Evolutionary conservation across 2,329 filamentous ascomycete genomes (phyloP).

Genomic region (Zymoseptoria brevis): DNA sequence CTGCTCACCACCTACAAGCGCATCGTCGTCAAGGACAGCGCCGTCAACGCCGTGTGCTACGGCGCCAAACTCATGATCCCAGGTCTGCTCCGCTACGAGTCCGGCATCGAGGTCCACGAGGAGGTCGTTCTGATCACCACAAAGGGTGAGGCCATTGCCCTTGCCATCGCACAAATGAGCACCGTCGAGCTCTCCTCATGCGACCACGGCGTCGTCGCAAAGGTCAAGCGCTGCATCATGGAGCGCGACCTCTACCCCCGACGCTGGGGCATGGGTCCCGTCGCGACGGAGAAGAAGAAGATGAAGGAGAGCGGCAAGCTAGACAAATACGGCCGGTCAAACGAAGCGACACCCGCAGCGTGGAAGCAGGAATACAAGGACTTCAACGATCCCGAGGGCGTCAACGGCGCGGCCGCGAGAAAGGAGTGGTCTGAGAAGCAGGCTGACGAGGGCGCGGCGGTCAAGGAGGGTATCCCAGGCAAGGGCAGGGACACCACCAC

Average conservation of each 20-base stretch:
- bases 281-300: constrained; percentile 98
- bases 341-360: constrained; percentile 86
- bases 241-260: constrained; percentile 96
- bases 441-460: constrained; percentile 28
- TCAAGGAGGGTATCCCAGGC: constrained; percentile 29
- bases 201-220: constrained; percentile 95
- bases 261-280: constrained; percentile 90
- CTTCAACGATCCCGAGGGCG: constrained; percentile 51
- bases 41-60: constrained; percentile 96
- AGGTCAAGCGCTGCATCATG: constrained; percentile 99
- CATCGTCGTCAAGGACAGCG: constrained; percentile 93
- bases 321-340: constrained; percentile 90
- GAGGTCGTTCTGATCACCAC: constrained; percentile 98
- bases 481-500: constrained; percentile 34
- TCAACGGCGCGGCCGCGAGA: constrained; percentile 16
- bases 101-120: constrained; percentile 86
- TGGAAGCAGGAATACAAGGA: constrained; percentile 94
- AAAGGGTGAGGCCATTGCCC: constrained; percentile 95
- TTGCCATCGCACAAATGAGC: constrained; percentile 96
- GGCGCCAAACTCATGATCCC: constrained; percentile 99
- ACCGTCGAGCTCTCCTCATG: constrained; percentile 94
- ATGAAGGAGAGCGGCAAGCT: constrained; percentile 96
- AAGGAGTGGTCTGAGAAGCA: constrained; percentile 19
- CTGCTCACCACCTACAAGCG: constrained; percentile 91
- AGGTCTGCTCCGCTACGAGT: constrained; percentile 85